Conservation (phyloP, 441 rosid species). For the Viola pubescens region DNA sequence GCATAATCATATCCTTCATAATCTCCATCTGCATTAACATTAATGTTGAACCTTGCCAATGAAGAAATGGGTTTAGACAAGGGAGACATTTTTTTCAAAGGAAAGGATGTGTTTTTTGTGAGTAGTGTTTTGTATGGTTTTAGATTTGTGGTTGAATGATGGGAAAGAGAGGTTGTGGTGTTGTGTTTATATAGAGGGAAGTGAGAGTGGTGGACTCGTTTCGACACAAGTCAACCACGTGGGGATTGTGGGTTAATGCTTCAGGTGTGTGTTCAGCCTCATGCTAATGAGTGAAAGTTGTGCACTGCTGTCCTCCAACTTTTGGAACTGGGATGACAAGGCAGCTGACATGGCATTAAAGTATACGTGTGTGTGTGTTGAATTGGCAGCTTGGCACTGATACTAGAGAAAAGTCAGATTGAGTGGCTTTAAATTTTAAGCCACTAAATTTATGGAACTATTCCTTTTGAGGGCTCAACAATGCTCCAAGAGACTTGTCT, state of each 20-base stretch:
- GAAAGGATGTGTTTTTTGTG: neutral
- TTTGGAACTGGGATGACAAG: too few relatives aligned
- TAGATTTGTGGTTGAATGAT: neutral
- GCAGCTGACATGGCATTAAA: too few relatives aligned
- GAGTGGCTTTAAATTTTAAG: too few relatives aligned
- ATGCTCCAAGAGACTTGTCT: too few relatives aligned
- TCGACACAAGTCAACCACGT: slow-evolving; percentile 20
- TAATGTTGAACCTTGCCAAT: slow-evolving; percentile 13
- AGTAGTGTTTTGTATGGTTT: neutral
- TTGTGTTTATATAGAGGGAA: slow-evolving; percentile 11
- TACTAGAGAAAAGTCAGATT: too few relatives aligned
- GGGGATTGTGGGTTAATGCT: slow-evolving; percentile 20
- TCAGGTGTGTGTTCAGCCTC: slow-evolving; percentile 10
- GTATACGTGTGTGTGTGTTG: too few relatives aligned
- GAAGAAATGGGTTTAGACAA: slow-evolving; percentile 17
- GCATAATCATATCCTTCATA: slow-evolving; percentile 13
- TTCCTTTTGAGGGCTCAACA: too few relatives aligned
- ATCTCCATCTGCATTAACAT: slow-evolving; percentile 12
- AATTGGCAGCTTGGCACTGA: too few relatives aligned
- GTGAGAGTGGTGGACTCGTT: slow-evolving; percentile 13
- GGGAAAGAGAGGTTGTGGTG: neutral
- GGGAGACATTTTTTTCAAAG: slow-evolving; percentile 16
- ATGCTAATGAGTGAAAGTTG: neutral
- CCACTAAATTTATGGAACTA: too few relatives aligned
- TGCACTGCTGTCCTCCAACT: too few relatives aligned